Percentiles rank a stretch among this genome's conserved stretches.
phyloP scores from a whole-genome alignment of 768 basidiomycete genomes.

The Calvatia gigantea region DNA sequence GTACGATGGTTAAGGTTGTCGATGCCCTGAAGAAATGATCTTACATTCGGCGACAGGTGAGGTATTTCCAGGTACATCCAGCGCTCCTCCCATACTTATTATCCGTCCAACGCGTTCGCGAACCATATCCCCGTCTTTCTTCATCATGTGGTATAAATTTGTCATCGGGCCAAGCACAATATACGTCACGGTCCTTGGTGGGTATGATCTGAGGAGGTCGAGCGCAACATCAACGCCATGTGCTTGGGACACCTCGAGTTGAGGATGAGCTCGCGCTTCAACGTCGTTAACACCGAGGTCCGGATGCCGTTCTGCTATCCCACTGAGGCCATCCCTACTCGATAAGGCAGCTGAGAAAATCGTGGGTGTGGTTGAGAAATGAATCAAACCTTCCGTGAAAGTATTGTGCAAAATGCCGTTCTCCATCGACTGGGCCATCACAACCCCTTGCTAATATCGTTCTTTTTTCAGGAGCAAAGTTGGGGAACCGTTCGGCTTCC shows the following conservation, averaged over 20 bases:
- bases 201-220: constrained; percentile 48
- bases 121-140: constrained; percentile 49
- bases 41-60: constrained; percentile 81
- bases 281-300: constrained; percentile 44
- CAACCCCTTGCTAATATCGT: constrained; percentile 67
- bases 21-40: constrained; percentile 20
- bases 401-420: constrained; percentile 72
- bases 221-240: constrained; percentile 53
- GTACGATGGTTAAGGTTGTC: not conserved
- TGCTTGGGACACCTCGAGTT: constrained; percentile 42
- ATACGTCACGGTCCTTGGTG: constrained; percentile 60
- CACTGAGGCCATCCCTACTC: constrained; percentile 65
- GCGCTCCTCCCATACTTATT: constrained; percentile 89
- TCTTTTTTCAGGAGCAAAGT: constrained; percentile 46
- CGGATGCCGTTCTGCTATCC: constrained; percentile 59
- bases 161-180: constrained; percentile 77
- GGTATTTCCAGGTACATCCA: constrained; percentile 90
- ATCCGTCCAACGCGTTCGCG: constrained; percentile 64
- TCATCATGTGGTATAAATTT: constrained; percentile 69
- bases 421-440: constrained; percentile 65
- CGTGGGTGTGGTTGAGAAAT: not conserved
- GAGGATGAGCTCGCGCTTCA: constrained; percentile 28
- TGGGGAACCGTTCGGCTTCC: constrained; percentile 55
- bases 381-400: constrained; percentile 71
- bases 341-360: not conserved